Evolutionary conservation across 495 filamentous ascomycete genomes (phyloP).

Genomic region (Clavariopsis aquatica): DNA sequence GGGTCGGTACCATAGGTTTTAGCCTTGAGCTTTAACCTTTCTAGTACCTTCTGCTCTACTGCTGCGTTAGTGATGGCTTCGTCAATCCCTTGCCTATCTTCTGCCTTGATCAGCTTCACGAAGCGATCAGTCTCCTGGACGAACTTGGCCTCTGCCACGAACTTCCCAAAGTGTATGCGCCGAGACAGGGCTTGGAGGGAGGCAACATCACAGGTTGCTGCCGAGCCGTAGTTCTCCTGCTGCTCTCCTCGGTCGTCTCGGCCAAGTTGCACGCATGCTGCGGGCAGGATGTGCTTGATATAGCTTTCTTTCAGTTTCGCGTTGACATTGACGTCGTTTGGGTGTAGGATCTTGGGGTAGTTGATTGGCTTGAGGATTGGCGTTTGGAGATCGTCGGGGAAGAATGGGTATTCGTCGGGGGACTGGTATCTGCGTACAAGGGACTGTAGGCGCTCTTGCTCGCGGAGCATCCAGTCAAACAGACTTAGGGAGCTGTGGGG

Average conservation of each 20-base stretch:
- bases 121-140: constrained; percentile 76
- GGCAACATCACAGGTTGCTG: constrained; percentile 86
- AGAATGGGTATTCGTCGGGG: constrained; percentile 98
- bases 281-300: constrained; percentile 77
- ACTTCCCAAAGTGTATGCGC: constrained; percentile 97
- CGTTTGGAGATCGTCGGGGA: constrained; percentile 74
- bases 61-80: constrained; percentile 84
- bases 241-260: constrained; percentile 78
- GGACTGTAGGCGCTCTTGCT: constrained; percentile 91
- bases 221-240: constrained; percentile 92
- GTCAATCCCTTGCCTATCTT: constrained; percentile 77
- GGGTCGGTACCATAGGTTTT: constrained; percentile 95
- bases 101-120: constrained; percentile 73
- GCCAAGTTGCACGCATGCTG: constrained; percentile 70
- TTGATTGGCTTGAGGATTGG: constrained; percentile 84
- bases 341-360: constrained; percentile 90
- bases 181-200: constrained; percentile 90
- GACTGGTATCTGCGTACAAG: constrained; percentile 92
- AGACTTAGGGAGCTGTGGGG: constrained; percentile 74
- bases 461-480: constrained; percentile 87
- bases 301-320: constrained; percentile 82
- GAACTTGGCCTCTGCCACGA: constrained; percentile 99
- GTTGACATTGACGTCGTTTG: constrained; percentile 91
- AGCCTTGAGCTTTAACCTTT: constrained; percentile 84
- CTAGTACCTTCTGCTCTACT: constrained; percentile 91